Percentiles rank a stretch among this genome's conserved stretches.
Evolutionary conservation across 495 filamentous ascomycete species (phyloP).

Genomic region (Hypoxylon fragiforme): DNA sequence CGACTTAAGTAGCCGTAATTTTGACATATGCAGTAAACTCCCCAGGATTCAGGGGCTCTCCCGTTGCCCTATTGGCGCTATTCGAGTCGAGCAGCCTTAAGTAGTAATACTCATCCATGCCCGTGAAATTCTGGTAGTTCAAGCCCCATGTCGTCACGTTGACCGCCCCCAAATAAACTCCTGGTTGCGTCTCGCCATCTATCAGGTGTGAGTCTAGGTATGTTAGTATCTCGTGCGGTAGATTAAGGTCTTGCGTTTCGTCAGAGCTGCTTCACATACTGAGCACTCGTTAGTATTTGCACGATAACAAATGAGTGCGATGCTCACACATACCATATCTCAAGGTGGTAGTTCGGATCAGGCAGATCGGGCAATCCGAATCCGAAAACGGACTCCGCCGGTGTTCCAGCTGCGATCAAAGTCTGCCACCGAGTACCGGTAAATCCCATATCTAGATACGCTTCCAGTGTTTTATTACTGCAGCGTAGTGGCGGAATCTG

Average conservation of each 20-base stretch:
- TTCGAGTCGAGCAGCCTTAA: slow-evolving; percentile 19
- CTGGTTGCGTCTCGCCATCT: slow-evolving; percentile 17
- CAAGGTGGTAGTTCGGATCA: slow-evolving; percentile 30
- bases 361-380: slow-evolving; percentile 29
- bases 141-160: slow-evolving; percentile 33
- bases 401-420: slow-evolving; percentile 28
- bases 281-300: neutral
- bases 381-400: slow-evolving; percentile 30
- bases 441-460: slow-evolving; percentile 19
- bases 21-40: slow-evolving; percentile 32
- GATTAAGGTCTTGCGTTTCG: neutral
- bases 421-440: slow-evolving; percentile 24
- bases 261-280: slow-evolving; percentile 2
- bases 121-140: slow-evolving; percentile 32
- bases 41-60: slow-evolving; percentile 23
- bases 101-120: slow-evolving; percentile 32
- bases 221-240: neutral
- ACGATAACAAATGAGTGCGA: too few species aligned
- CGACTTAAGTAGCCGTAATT: slow-evolving; percentile 6
- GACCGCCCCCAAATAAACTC: slow-evolving; percentile 25
- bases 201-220: slow-evolving; percentile 16
- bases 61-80: slow-evolving; percentile 27
- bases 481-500: slow-evolving; percentile 18
- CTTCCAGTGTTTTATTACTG: slow-evolving; percentile 19
- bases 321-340: slow-evolving; percentile 12